phyloP scores from a whole-genome alignment of 495 filamentous ascomycete genomes.

The Astrothelium subdiscretum region DNA sequence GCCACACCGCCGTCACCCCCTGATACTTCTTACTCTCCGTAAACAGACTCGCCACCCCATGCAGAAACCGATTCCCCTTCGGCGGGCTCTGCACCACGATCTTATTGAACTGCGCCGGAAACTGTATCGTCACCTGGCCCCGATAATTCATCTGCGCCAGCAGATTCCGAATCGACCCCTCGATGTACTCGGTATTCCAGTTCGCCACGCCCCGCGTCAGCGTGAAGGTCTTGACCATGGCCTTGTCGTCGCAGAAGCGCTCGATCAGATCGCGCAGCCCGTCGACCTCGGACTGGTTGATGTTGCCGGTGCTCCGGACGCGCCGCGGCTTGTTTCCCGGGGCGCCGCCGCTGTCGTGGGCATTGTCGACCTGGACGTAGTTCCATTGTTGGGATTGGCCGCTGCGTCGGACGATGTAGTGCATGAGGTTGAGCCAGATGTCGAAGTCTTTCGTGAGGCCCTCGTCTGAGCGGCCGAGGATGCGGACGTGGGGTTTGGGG shows the following conservation, averaged over 20 bases:
- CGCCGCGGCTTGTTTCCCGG: conserved; percentile 31
- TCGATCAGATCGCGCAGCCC: conserved; percentile 31
- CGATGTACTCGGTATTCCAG: conserved; percentile 39
- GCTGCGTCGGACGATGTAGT: conserved; percentile 32
- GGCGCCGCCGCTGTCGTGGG: conserved; percentile 39
- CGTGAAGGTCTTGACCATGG: conserved; percentile 35
- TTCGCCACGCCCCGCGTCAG: conserved; percentile 40
- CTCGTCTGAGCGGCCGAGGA: conserved; percentile 27
- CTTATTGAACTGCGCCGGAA: conserved; percentile 38
- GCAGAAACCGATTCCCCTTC: conserved; percentile 8
- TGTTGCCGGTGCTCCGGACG: background rate
- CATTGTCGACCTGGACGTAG: conserved; percentile 38
- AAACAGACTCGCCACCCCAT: conserved; percentile 15
- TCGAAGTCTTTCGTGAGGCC: conserved; percentile 33
- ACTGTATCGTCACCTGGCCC: conserved; percentile 37
- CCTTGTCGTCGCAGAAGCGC: conserved; percentile 39
- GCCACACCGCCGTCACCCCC: conserved; percentile 37
- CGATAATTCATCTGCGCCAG: conserved; percentile 35
- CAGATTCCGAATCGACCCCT: conserved; percentile 39
- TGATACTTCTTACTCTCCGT: conserved; percentile 36
- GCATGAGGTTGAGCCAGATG: conserved; percentile 42
- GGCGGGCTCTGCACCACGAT: conserved; percentile 40
- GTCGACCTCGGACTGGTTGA: background rate
- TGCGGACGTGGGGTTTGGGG: conserved; percentile 40
- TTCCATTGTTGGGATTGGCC: conserved; percentile 33